These are phyloP conservation scores for Fusarium setosum DNA, from an alignment of 2,329 filamentous ascomycete genomes.

Conservation along the genomic window DNA sequence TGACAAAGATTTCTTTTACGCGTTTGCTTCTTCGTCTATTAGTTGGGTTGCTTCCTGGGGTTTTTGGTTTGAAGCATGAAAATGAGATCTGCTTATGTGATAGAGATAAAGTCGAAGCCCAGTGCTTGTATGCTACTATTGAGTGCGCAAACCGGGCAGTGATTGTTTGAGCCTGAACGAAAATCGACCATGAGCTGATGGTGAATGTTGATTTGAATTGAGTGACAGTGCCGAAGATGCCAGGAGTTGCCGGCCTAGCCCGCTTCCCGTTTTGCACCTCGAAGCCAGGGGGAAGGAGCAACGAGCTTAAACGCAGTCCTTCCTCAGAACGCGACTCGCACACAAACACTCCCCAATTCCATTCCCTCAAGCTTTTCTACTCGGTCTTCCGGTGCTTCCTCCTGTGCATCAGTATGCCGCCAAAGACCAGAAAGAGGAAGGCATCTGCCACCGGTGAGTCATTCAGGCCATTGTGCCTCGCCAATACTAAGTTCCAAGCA, in stretches of 20 bases:
- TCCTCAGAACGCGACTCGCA: not conserved
- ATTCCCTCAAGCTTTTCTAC: not conserved
- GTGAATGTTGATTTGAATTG: not conserved
- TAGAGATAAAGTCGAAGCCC: constrained; percentile 33
- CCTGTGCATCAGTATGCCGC: constrained; percentile 37
- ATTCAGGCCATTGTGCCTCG: not conserved
- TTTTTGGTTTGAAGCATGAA: constrained; percentile 28
- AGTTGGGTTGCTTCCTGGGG: constrained; percentile 33
- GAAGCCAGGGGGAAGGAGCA: not conserved
- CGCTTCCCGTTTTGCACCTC: not conserved
- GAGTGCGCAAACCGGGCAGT: too few relatives aligned
- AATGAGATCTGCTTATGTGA: constrained; percentile 37
- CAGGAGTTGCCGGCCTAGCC: not conserved
- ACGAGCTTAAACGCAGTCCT: not conserved
- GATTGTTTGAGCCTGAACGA: too few relatives aligned
- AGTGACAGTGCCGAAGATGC: not conserved
- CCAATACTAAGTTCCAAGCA: constrained; percentile 10
- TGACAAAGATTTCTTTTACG: constrained; percentile 46
- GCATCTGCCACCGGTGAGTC: constrained; percentile 33
- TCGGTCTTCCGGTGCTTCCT: not conserved
- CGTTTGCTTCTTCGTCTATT: constrained; percentile 37
- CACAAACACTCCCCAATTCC: not conserved
- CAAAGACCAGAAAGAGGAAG: constrained; percentile 43
- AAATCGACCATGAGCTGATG: not conserved
- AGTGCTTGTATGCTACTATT: constrained; percentile 15